Evolutionary conservation across 257 asterid species (phyloP).

Genomic region (Linaria vulgaris): DNA sequence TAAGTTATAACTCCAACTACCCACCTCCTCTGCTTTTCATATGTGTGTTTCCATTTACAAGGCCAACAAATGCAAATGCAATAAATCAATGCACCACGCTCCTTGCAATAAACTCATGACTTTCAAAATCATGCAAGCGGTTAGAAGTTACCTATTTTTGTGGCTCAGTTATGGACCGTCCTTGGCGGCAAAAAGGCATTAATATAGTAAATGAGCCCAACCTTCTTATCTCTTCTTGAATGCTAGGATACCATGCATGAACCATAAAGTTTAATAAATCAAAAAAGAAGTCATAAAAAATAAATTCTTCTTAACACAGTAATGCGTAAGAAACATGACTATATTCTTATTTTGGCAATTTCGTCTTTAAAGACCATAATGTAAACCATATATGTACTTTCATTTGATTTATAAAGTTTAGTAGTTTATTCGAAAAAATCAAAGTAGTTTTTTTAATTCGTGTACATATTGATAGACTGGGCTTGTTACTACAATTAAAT

Average conservation of each 20-base stretch:
- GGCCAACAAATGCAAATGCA: too few relatives aligned
- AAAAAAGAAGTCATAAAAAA: too few relatives aligned
- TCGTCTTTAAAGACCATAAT: too few relatives aligned
- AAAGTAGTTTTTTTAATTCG: background rate
- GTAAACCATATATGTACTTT: too few relatives aligned
- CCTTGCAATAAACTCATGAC: background rate
- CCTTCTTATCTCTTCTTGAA: slow-evolving; percentile 4
- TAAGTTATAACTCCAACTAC: too few relatives aligned
- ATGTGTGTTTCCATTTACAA: too few relatives aligned
- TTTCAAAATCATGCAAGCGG: background rate
- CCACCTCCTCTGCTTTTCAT: too few relatives aligned
- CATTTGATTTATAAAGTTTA: too few relatives aligned
- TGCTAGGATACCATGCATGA: background rate
- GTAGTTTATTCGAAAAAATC: too few relatives aligned
- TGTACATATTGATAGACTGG: too few relatives aligned
- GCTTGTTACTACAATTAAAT: background rate
- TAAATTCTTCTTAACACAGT: background rate
- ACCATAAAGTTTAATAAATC: background rate
- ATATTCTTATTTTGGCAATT: background rate
- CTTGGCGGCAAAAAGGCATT: background rate
- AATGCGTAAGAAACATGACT: background rate
- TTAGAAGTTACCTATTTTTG: too few relatives aligned
- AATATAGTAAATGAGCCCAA: slow-evolving; percentile 6
- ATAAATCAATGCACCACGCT: background rate
- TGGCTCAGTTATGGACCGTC: slow-evolving; percentile 1